A percentile compares a stretch with the other conserved stretches of the same genome.
Conservation (phyloP, 192 early-diverging fungal genomes). For the Radiomyces spectabilis region DNA sequence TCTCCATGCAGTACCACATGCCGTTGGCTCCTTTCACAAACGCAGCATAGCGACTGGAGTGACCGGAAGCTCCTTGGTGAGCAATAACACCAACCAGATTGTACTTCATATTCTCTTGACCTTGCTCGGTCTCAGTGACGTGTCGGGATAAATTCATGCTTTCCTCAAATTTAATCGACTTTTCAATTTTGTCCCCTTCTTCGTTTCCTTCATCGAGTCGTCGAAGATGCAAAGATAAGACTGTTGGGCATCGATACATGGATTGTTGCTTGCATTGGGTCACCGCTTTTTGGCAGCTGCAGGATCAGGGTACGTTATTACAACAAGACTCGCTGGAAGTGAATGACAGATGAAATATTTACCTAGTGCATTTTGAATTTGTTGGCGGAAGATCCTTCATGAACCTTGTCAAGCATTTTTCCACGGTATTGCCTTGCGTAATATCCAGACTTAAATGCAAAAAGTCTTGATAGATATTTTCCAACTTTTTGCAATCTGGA, state of each 20-base stretch:
- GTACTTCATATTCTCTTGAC: constrained; percentile 38
- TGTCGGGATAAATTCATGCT: constrained; percentile 10
- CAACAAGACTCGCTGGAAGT: too few species aligned
- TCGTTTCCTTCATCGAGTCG: constrained; percentile 14
- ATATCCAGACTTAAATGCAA: constrained; percentile 76
- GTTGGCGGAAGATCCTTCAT: constrained; percentile 30
- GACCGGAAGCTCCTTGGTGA: constrained; percentile 62
- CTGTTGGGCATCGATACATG: constrained; percentile 16
- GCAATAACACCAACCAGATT: constrained; percentile 69
- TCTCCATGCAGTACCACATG: constrained; percentile 77
- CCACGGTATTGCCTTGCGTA: constrained; percentile 51
- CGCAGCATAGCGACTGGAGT: constrained; percentile 78
- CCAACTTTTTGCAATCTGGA: not conserved
- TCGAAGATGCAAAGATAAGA: constrained; percentile 13
- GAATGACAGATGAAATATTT: constrained; percentile 1
- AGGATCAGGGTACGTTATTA: not conserved
- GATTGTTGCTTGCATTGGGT: not conserved
- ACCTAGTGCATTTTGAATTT: constrained; percentile 4
- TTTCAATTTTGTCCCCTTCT: constrained; percentile 53
- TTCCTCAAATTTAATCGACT: constrained; percentile 18
- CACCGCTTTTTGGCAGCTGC: constrained; percentile 15
- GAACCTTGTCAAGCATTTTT: constrained; percentile 61
- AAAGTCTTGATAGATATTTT: constrained; percentile 28
- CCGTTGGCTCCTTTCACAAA: constrained; percentile 73
- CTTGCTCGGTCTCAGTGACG: constrained; percentile 22